Base-by-base conservation (phyloP, 331 rosid species). In the Phaseolus coccineus region DNA sequence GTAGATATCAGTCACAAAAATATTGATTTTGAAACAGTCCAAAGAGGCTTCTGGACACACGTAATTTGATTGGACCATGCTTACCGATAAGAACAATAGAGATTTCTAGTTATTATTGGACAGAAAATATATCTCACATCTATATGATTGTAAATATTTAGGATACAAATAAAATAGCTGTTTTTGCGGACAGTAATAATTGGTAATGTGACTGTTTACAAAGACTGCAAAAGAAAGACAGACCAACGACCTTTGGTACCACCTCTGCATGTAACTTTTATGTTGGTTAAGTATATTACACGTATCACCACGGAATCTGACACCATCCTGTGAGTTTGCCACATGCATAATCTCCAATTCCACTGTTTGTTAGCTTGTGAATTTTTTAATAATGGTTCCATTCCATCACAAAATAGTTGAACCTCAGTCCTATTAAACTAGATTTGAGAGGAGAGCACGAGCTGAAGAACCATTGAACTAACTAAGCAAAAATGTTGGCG, bases 401-500 rank as follows among this genome's bases (percentile, higher is more conserved):
- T 53, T 4, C 7, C 46, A 3, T 58, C 39, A 58, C 37, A 10
- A 5, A 30, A n/a, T 19, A 16, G 37, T 24, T n/a, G 33, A 66
- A 66, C 7, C 12, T 3, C 16, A 40, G 51, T 66, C 33, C 16
- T 70, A 37, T n/a, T 15, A 19, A 79, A 48, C 24, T 52, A 72
- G 40, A n/a, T 24, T 50, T 24, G 31, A 22, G 44, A 13, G 46
- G 16, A 16, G 13, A 69, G 25, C 69, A 55, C 35, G 33, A 51
- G 10, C 27, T 69, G 62, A 71, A 50, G 76, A 70, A 25, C 2
- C 63, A 59, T 15, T 80, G 80, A 62, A 55, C 31, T 37, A 8
- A 19, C 55, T 37, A 39, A 76, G 46, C 42, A 78, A 57, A 81
- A 53, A 88, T 90, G 91, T 82, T 90, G 80, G 87, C 88, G 3